A percentile compares a stretch with the other conserved stretches of the same genome.
Evolutionary conservation across 176 grass and related monocot species (phyloP).

Genomic region (Oryza longistaminata): DNA sequence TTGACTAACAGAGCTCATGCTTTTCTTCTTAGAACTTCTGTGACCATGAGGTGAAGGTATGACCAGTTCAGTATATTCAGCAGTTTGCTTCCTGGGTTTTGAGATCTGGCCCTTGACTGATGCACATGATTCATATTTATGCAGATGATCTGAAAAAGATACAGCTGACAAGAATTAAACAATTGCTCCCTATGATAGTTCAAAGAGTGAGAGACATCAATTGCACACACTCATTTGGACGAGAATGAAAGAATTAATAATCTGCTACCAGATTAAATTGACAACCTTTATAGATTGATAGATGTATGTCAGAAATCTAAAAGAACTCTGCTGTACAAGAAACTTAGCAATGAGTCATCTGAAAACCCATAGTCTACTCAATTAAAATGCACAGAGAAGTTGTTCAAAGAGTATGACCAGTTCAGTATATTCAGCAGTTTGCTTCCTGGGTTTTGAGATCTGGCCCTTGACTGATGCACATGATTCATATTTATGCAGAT

Average conservation of each 20-base stretch:
- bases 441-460: slow-evolving; percentile 34
- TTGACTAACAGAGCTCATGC: slow-evolving; percentile 28
- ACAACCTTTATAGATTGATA: neutral
- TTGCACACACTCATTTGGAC: neutral
- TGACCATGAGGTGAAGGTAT: slow-evolving; percentile 32
- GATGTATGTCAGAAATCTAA: slow-evolving; percentile 28
- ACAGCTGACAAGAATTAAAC: slow-evolving; percentile 24
- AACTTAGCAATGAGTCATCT: slow-evolving; percentile 8
- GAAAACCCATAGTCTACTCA: slow-evolving; percentile 9
- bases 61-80: slow-evolving; percentile 32
- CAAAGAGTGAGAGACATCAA: slow-evolving; percentile 21
- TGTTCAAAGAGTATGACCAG: slow-evolving; percentile 20
- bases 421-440: slow-evolving; percentile 42
- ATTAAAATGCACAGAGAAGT: slow-evolving; percentile 14
- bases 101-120: slow-evolving; percentile 44
- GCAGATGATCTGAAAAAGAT: slow-evolving; percentile 53
- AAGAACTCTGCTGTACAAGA: slow-evolving; percentile 18
- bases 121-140: slow-evolving; percentile 42
- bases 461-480: slow-evolving; percentile 45
- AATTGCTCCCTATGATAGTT: slow-evolving; percentile 26
- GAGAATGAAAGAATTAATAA: slow-evolving; percentile 33
- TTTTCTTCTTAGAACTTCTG: slow-evolving; percentile 49
- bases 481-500: slow-evolving; percentile 44
- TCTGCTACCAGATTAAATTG: neutral
- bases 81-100: slow-evolving; percentile 40